phyloP scores from a whole-genome alignment of 352 stramenopile species.

The Pythium dissotocum region DNA sequence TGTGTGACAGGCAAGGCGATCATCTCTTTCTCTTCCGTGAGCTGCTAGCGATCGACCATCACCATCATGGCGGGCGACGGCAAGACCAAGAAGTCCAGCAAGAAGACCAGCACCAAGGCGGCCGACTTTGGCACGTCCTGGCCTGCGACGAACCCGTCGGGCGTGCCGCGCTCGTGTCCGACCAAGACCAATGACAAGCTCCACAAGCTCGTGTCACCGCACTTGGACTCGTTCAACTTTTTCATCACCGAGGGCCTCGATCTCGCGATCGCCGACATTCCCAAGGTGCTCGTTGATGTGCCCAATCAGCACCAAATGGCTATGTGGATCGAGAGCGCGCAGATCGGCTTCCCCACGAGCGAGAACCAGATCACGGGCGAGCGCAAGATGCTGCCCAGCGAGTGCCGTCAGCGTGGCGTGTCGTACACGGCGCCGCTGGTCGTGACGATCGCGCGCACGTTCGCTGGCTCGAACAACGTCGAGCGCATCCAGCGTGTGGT shows the following conservation, averaged over 20 bases:
- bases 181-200: slow-evolving; percentile 78
- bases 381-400: slow-evolving; percentile 89
- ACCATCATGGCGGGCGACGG: slow-evolving; percentile 47
- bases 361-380: slow-evolving; percentile 86
- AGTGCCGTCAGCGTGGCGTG: slow-evolving; percentile 96
- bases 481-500: slow-evolving; percentile 87
- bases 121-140: slow-evolving; percentile 59
- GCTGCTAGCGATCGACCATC: slow-evolving; percentile 1
- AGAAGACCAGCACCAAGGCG: slow-evolving; percentile 25
- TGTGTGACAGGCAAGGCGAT: neutral
- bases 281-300: slow-evolving; percentile 89
- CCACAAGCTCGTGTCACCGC: slow-evolving; percentile 92
- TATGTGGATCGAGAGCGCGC: slow-evolving; percentile 94
- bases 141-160: slow-evolving; percentile 83
- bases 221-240: slow-evolving; percentile 99
- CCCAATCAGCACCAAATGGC: slow-evolving; percentile 82
- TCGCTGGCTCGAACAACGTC: slow-evolving; percentile 76
- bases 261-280: slow-evolving; percentile 92
- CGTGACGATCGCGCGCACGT: slow-evolving; percentile 90
- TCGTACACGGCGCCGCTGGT: slow-evolving; percentile 95
- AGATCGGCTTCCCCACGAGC: slow-evolving; percentile 88
- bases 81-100: slow-evolving; percentile 48
- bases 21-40: neutral
- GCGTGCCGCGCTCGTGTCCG: slow-evolving; percentile 68
- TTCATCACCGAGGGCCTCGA: slow-evolving; percentile 95